Evolutionary conservation across 2,329 filamentous ascomycete species (phyloP).

Genomic region (Didymella glomerata): DNA sequence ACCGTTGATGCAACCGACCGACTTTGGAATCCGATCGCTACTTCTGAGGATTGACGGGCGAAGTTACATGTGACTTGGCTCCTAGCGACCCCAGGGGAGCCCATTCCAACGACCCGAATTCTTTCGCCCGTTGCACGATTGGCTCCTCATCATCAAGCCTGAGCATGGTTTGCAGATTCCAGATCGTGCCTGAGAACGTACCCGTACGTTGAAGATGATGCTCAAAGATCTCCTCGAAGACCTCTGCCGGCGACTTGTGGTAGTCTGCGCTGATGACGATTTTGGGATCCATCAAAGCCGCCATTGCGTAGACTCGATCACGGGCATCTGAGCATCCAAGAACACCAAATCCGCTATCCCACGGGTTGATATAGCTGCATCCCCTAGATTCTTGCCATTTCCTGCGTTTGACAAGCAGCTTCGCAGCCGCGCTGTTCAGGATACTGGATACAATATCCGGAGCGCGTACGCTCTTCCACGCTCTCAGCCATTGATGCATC

Average conservation of each 20-base stretch:
- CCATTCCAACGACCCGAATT: background rate
- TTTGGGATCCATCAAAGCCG: background rate
- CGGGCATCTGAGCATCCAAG: background rate
- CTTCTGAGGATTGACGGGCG: too few relatives aligned
- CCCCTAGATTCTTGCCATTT: background rate
- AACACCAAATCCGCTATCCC: background rate
- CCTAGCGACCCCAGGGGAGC: too few relatives aligned
- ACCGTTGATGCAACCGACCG: too few relatives aligned
- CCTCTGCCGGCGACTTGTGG: background rate
- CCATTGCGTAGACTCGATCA: background rate
- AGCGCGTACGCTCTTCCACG: too few relatives aligned
- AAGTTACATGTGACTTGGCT: too few relatives aligned
- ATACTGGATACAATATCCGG: too few relatives aligned
- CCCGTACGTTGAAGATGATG: background rate
- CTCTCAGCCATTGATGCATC: too few relatives aligned
- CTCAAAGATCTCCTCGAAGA: background rate
- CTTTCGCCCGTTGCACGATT: background rate
- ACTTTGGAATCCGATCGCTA: too few relatives aligned
- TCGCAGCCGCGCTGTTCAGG: background rate
- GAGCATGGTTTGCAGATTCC: background rate
- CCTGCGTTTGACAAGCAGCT: background rate
- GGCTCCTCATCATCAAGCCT: background rate
- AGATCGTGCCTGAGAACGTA: background rate
- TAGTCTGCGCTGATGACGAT: background rate
- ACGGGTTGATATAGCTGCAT: background rate